Conservation (phyloP, 768 basidiomycete species). For the Tulasnella sp. region DNA sequence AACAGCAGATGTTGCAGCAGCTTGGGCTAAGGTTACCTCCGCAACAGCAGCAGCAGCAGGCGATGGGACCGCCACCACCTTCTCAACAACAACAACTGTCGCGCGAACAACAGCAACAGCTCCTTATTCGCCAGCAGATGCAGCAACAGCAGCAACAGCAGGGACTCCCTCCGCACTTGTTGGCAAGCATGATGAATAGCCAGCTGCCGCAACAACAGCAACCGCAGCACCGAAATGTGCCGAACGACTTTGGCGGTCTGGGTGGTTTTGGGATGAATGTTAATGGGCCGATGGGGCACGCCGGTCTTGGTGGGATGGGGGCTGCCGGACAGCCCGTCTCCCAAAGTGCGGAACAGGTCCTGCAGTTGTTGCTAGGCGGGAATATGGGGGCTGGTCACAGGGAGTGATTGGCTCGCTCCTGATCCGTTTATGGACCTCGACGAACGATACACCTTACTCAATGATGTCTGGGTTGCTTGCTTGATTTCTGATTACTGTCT, state of each 20-base stretch:
- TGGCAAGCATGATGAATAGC: background rate
- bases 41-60: background rate
- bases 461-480: background rate
- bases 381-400: background rate
- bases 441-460: background rate
- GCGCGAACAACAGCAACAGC: background rate
- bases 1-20: conserved; percentile 10
- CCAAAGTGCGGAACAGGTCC: conserved; percentile 8
- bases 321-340: background rate
- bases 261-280: background rate
- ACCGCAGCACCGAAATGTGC: background rate
- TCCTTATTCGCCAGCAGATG: background rate
- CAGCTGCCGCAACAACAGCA: background rate
- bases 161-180: background rate
- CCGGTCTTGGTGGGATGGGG: background rate
- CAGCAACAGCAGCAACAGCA: background rate
- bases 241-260: background rate
- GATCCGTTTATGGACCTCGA: background rate
- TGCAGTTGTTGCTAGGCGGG: conserved; percentile 8
- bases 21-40: background rate
- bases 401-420: background rate
- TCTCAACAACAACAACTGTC: background rate
- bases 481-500: background rate
- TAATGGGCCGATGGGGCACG: background rate
- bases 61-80: background rate